Conservation (phyloP, 441 rosid species). For the Gossypium lobatum region DNA sequence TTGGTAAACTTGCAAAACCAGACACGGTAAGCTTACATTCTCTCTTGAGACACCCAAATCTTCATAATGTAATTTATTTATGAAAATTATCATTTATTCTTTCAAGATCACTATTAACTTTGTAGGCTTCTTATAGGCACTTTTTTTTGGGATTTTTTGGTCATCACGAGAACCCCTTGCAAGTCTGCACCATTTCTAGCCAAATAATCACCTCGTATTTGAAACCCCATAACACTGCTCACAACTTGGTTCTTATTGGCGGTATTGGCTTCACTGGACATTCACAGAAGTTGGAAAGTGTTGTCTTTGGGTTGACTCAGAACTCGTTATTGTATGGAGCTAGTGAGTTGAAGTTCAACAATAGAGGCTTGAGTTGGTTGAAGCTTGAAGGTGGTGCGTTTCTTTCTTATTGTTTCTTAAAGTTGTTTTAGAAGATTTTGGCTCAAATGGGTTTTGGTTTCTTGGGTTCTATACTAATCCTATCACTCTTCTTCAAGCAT, state of each 20-base stretch:
- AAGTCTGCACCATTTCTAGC: not conserved
- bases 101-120: conserved; percentile 11
- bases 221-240: not conserved
- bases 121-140: conserved; percentile 19
- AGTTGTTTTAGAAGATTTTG: not conserved
- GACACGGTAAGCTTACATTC: no score
- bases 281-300: not conserved
- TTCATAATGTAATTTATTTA: not conserved
- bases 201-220: not conserved
- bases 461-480: conserved; percentile 43
- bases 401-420: not conserved
- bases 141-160: conserved; percentile 25
- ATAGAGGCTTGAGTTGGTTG: conserved; percentile 22
- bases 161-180: conserved; percentile 12
- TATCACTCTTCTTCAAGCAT: conserved; percentile 49
- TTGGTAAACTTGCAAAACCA: no score
- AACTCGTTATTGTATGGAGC: not conserved
- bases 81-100: not conserved
- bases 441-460: conserved; percentile 58
- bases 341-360: conserved; percentile 7
- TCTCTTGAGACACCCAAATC: not conserved
- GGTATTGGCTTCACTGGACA: conserved; percentile 5
- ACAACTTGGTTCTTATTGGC: not conserved
- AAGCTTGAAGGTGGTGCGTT: conserved; percentile 16
- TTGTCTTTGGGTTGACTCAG: conserved; percentile 12